Percentiles rank a stretch among this genome's conserved stretches.
Conservation (phyloP, 495 filamentous ascomycete species). For the Penicillium silybi region DNA sequence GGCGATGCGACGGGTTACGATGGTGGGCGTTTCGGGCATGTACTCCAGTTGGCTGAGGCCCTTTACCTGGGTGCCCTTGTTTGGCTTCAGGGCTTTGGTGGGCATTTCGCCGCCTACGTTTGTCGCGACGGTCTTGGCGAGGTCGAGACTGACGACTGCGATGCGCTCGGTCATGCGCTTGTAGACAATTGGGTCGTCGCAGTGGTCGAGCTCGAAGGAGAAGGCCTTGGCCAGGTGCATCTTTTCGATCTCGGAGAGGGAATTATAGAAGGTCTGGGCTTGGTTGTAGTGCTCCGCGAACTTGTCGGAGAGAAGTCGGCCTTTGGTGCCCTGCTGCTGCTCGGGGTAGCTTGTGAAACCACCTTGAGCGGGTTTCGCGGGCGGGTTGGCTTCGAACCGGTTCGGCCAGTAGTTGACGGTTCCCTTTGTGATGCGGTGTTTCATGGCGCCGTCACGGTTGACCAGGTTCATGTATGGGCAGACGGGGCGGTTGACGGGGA, state of each 20-base stretch:
- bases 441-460: constrained; percentile 36
- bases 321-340: constrained; percentile 65
- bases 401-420: constrained; percentile 91
- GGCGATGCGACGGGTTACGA: constrained; percentile 67
- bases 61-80: constrained; percentile 64
- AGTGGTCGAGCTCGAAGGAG: constrained; percentile 83
- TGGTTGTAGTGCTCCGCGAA: constrained; percentile 75
- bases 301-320: constrained; percentile 65
- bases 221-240: constrained; percentile 66
- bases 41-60: constrained; percentile 68
- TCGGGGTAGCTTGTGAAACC: constrained; percentile 67
- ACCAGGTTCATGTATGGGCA: constrained; percentile 62
- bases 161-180: constrained; percentile 66
- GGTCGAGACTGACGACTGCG: constrained; percentile 65
- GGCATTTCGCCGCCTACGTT: constrained; percentile 65
- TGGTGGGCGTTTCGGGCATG: constrained; percentile 57
- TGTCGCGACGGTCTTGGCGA: constrained; percentile 66
- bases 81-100: constrained; percentile 43
- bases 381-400: constrained; percentile 60
- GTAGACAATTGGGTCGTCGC: constrained; percentile 81
- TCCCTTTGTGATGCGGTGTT: constrained; percentile 58
- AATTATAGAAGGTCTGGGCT: constrained; percentile 73
- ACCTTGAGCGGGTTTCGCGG: constrained; percentile 55
- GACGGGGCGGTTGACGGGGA: constrained; percentile 75
- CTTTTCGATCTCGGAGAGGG: constrained; percentile 66